Evolutionary conservation across 2,329 filamentous ascomycete species (phyloP), one percentile per base, ranked within the genome.

Genomic region (Herpomyces periplanetae): DNA sequence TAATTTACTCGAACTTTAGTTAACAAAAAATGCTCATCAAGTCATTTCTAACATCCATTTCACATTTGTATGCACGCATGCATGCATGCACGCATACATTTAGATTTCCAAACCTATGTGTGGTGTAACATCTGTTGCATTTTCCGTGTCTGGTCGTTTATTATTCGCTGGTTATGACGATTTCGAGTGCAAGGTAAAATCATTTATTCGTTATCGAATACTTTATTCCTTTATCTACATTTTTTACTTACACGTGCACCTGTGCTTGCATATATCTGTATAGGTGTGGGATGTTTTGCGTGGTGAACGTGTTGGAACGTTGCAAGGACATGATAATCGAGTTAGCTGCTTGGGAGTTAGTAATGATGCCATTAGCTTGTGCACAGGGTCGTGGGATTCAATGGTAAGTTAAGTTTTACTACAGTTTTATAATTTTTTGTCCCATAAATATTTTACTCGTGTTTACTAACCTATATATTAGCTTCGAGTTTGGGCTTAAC

Each of bases 381-480:
- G 80, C 55, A 96, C 80, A 35, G 80, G 80, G 40, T 96, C 80
- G 30, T 96, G 80, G 80, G 80, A 96, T 46, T 88, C 80, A 34
- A 53, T 87, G 50, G 80, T 91, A 54, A 46, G 69, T 52, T 21
- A n/a, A n/a, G n/a, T n/a, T n/a, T n/a, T n/a, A n/a, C n/a, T n/a
- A n/a, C n/a, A n/a, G n/a, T n/a, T n/a, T n/a, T n/a, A n/a, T n/a
- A n/a, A n/a, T n/a, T n/a, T n/a, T n/a, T n/a, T n/a, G n/a, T n/a
- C n/a, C n/a, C n/a, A n/a, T n/a, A n/a, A n/a, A n/a, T n/a, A n/a
- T n/a, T n/a, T n/a, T n/a, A n/a, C n/a, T n/a, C n/a, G n/a, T n/a
- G n/a, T n/a, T n/a, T n/a, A n/a, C n/a, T n/a, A n/a, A n/a, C n/a
- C n/a, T n/a, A n/a, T n/a, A n/a, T n/a, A n/a, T n/a, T n/a, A n/a